Conservation (phyloP, 768 basidiomycete genomes). For the Lactifluus echinatus region DNA sequence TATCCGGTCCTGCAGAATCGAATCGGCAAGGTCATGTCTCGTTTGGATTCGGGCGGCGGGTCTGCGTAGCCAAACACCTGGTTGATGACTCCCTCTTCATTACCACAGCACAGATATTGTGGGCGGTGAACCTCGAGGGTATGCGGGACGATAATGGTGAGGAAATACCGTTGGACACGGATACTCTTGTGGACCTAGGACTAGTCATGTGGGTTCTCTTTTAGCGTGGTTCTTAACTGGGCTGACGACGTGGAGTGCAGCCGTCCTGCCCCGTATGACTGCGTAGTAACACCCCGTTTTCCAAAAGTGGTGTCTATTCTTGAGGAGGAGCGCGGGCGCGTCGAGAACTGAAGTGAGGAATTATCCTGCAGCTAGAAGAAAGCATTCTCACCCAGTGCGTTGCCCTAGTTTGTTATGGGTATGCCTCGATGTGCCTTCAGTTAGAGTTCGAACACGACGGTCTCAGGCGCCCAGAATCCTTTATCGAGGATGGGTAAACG, state of each 20-base stretch:
- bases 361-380: too few species aligned
- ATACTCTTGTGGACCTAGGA: not conserved
- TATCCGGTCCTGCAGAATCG: not conserved
- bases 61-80: constrained; percentile 17
- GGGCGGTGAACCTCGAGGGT: constrained; percentile 15
- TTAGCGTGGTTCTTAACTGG: too few species aligned
- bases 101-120: constrained; percentile 16
- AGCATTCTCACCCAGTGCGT: too few species aligned
- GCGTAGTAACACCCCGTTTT: constrained; percentile 18
- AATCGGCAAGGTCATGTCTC: constrained; percentile 4
- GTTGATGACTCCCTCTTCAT: constrained; percentile 13
- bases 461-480: too few species aligned
- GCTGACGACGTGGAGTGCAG: too few species aligned
- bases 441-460: too few species aligned
- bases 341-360: not conserved
- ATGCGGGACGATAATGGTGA: constrained; percentile 5
- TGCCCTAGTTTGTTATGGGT: too few species aligned
- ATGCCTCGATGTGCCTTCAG: too few species aligned
- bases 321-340: not conserved
- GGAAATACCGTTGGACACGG: not conserved
- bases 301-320: constrained; percentile 1
- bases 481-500: too few species aligned
- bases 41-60: constrained; percentile 9
- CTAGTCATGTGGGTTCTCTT: not conserved
- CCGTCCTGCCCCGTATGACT: constrained; percentile 13